These are phyloP conservation scores for Coemansia sp. DNA, from an alignment of 192 early-diverging fungal species.

Conservation along the genomic window DNA sequence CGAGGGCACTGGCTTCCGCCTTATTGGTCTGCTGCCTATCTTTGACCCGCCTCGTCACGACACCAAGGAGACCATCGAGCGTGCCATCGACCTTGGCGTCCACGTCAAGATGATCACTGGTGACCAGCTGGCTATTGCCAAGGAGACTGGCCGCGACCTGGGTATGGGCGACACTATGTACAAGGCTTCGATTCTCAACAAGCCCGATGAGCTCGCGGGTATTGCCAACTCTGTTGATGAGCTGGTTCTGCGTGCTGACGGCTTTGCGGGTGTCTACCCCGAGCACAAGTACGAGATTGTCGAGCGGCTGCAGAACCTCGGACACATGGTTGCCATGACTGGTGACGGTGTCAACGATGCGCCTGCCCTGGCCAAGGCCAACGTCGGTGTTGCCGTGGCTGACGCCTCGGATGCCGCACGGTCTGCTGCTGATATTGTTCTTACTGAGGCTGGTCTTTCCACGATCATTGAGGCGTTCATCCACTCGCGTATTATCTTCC, in stretches of 20 bases:
- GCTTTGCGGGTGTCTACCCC: slow-evolving; percentile 67
- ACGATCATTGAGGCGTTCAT: slow-evolving; percentile 93
- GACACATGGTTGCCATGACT: slow-evolving; percentile 73
- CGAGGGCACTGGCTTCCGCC: slow-evolving; percentile 64
- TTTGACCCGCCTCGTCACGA: slow-evolving; percentile 78
- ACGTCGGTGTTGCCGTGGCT: slow-evolving; percentile 74
- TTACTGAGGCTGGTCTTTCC: slow-evolving; percentile 75
- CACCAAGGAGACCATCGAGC: slow-evolving; percentile 78
- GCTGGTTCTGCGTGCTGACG: slow-evolving; percentile 63
- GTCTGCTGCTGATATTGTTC: slow-evolving; percentile 76
- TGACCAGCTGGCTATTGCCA: slow-evolving; percentile 87
- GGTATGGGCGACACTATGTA: slow-evolving; percentile 76
- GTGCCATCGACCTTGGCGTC: slow-evolving; percentile 71
- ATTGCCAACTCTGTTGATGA: slow-evolving; percentile 59
- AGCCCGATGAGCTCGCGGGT: slow-evolving; percentile 61
- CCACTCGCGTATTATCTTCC: slow-evolving; percentile 91
- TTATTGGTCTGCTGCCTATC: slow-evolving; percentile 73
- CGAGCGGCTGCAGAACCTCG: slow-evolving; percentile 64
- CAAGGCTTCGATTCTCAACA: slow-evolving; percentile 62
- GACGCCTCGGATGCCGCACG: slow-evolving; percentile 77
- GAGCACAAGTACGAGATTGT: slow-evolving; percentile 75
- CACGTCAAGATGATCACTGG: slow-evolving; percentile 96
- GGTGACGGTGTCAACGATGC: slow-evolving; percentile 77
- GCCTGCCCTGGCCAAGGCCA: slow-evolving; percentile 68
- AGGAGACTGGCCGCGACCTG: slow-evolving; percentile 72